phyloP scores from a whole-genome alignment of 345 rosid species.

The Aethionema arabicum region DNA sequence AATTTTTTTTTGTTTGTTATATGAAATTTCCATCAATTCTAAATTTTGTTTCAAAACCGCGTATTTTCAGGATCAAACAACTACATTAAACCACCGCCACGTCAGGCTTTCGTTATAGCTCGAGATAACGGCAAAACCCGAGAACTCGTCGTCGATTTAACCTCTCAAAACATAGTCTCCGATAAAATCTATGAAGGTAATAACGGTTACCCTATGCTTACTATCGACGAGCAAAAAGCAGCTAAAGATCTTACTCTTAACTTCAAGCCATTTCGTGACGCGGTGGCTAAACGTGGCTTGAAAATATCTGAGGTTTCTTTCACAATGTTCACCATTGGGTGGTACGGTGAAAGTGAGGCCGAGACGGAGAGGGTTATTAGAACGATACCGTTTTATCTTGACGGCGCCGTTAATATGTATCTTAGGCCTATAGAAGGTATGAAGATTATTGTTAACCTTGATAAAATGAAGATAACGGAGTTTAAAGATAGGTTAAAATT shows the following conservation, averaged over 20 bases:
- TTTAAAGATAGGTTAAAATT: slow-evolving; percentile 49
- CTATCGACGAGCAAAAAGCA: slow-evolving; percentile 45
- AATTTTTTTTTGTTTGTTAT: too few species aligned
- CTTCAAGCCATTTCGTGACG: slow-evolving; percentile 44
- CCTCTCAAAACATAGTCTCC: slow-evolving; percentile 36
- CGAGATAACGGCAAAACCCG: slow-evolving; percentile 45
- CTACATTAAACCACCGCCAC: slow-evolving; percentile 36
- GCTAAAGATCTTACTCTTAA: slow-evolving; percentile 43
- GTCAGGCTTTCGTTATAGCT: slow-evolving; percentile 57
- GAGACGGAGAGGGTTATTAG: slow-evolving; percentile 45
- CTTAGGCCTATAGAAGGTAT: slow-evolving; percentile 67
- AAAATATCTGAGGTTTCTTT: slow-evolving; percentile 60
- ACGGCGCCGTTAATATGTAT: slow-evolving; percentile 51
- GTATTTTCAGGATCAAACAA: neutral
- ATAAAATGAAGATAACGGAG: slow-evolving; percentile 47
- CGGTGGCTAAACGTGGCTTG: slow-evolving; percentile 43
- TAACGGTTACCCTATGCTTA: slow-evolving; percentile 56
- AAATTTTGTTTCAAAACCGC: too few species aligned
- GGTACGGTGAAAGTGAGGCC: slow-evolving; percentile 51
- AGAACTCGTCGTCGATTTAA: slow-evolving; percentile 55
- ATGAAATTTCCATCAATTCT: too few species aligned
- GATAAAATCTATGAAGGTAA: slow-evolving; percentile 44
- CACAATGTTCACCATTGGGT: slow-evolving; percentile 60
- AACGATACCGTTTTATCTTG: slow-evolving; percentile 47
- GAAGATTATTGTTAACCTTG: slow-evolving; percentile 50